Percentiles rank a stretch among this genome's conserved stretches.
Evolutionary conservation across 139 green algal genomes (phyloP).

Genomic region (Chlamydomonas sphaeroides): DNA sequence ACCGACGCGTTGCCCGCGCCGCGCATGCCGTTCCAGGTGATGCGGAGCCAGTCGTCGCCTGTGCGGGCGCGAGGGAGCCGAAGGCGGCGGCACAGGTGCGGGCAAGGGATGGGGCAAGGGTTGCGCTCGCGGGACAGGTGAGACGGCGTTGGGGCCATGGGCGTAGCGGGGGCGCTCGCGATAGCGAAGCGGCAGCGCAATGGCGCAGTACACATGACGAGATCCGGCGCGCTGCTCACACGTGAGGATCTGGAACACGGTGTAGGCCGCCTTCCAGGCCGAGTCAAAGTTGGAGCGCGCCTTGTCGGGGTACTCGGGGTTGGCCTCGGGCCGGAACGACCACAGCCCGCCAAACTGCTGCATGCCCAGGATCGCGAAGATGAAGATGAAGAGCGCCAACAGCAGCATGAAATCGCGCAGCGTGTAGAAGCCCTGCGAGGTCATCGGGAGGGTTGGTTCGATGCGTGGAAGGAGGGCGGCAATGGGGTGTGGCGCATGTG

Average conservation of each 20-base stretch:
- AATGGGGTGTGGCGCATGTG: no score
- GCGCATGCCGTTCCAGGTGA: constrained; percentile 35
- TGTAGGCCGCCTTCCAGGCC: constrained; percentile 55
- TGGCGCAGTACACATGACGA: no score
- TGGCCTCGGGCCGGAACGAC: constrained; percentile 25
- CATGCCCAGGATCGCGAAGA: constrained; percentile 61
- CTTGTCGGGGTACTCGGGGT: constrained; percentile 41
- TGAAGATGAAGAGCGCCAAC: constrained; percentile 50
- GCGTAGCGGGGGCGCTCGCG: no score
- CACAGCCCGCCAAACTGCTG: constrained; percentile 52
- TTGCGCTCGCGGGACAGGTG: no score
- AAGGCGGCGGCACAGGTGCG: no score
- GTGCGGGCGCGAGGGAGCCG: neutral
- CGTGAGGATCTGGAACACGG: constrained; percentile 53
- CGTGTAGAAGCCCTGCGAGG: constrained; percentile 10
- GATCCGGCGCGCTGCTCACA: neutral
- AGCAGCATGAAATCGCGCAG: constrained; percentile 52
- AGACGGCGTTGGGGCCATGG: no score
- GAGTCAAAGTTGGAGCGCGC: constrained; percentile 55
- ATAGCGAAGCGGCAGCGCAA: no score
- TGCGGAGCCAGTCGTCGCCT: constrained; percentile 44
- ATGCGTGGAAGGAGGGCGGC: no score
- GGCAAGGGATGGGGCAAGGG: no score
- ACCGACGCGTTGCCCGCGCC: constrained; percentile 10
- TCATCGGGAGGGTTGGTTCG: neutral